Base-by-base conservation (phyloP, 345 rosid species). In the Syzygium jambos region DNA sequence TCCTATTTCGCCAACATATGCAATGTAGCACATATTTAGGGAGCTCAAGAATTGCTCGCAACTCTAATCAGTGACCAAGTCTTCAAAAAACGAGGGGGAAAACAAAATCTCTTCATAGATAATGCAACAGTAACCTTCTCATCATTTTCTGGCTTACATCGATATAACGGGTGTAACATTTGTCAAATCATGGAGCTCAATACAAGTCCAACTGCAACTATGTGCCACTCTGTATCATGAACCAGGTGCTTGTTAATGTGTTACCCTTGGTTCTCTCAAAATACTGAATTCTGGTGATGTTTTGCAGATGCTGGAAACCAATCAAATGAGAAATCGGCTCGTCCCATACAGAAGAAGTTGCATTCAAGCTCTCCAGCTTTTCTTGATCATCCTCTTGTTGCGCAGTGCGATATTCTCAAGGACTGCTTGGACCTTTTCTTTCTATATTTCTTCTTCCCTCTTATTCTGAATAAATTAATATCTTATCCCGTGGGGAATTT, bases 121-220 rank as follows among this genome's bases (percentile, higher is more conserved):
- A 3, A 4, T n/a, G 0, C 19, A 6, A 61, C 2, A 61, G 73
- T 17, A 0, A 34, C 9, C 4, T 61, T 61, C 73, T 61, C 38
- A 61, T 61, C 73, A 61, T 61, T 13, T 61, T 29, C 46, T 43
- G 46, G 46, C 9, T 61, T n/a, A 13, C 73, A 61, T 61, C 73
- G 0, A n/a, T 61, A 0, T 61, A 6, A 61, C 13, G 3, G 9
- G n/a, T 1, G 0, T 5, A n/a, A 0, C 73, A 29, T 65, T 29
- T 29, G 8, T 29, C 41, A 29, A 61, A 61, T 65, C 41, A 65
- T 15, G 78, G 21, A 65, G 0, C 78, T 65, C 41, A 7, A 7
- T 15, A 65, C 22, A 65, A 65, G 0, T 65, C 78, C 41, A 29
- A 30, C 0, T 29, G 22, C 0, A 65, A 0, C 41, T 65, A 54